Conservation (phyloP, 192 early-diverging fungal species). For the Paraglomus occultum region DNA sequence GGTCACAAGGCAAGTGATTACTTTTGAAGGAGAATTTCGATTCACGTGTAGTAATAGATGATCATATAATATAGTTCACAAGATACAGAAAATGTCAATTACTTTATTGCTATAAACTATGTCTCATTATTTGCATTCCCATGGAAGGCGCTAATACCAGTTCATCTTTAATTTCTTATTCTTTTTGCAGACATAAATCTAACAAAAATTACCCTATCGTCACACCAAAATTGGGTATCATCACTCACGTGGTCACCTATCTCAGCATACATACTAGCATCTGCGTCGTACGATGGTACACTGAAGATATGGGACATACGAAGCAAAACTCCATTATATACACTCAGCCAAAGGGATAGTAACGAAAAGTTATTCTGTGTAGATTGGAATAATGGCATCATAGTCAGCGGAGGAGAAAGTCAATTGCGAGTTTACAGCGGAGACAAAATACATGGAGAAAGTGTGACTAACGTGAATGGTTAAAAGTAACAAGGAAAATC, state of each 20-base stretch:
- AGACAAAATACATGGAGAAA: conserved; percentile 31
- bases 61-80: background rate
- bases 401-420: conserved; percentile 78
- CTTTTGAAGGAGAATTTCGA: too few relatives aligned
- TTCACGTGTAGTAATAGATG: background rate
- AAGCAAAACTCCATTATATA: conserved; percentile 80
- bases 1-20: conserved; percentile 56
- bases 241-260: conserved; percentile 81
- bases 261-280: conserved; percentile 71
- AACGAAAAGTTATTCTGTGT: conserved; percentile 69
- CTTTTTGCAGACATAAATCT: too few relatives aligned
- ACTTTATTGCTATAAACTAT: too few relatives aligned
- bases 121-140: too few relatives aligned
- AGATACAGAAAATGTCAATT: too few relatives aligned
- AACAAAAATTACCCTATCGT: conserved; percentile 73
- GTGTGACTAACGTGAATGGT: conserved; percentile 8
- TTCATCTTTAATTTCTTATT: too few relatives aligned
- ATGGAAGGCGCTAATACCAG: too few relatives aligned
- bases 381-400: conserved; percentile 61
- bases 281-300: conserved; percentile 83
- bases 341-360: conserved; percentile 42
- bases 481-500: background rate
- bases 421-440: conserved; percentile 56
- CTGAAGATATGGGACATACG: conserved; percentile 96
- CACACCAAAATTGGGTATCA: conserved; percentile 84